Percentiles rank a stretch among this genome's conserved stretches.
These are phyloP conservation scores for Fusarium brachygibbosum DNA, from an alignment of 2,329 filamentous ascomycete species.

Conservation along the genomic window DNA sequence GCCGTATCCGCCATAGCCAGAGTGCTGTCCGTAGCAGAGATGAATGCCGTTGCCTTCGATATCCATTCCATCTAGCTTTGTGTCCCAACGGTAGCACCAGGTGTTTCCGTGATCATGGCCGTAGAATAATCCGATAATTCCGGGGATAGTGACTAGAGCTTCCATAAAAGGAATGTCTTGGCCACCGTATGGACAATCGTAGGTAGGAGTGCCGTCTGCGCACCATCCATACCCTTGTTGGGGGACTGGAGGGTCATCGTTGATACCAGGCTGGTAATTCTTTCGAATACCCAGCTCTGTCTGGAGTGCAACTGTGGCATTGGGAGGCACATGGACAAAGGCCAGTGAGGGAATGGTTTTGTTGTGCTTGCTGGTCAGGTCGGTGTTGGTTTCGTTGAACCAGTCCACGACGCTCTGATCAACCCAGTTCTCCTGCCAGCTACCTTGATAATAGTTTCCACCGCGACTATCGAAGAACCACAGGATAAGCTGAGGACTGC, in stretches of 20 bases:
- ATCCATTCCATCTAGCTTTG: conserved; percentile 52
- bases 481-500: conserved; percentile 63
- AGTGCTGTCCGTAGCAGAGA: conserved; percentile 73
- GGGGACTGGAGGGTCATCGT: conserved; percentile 59
- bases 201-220: conserved; percentile 53
- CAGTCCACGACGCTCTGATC: conserved; percentile 60
- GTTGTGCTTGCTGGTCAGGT: conserved; percentile 47
- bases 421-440: conserved; percentile 59
- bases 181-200: conserved; percentile 59
- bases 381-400: conserved; percentile 55
- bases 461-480: conserved; percentile 81
- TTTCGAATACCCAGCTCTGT: conserved; percentile 53
- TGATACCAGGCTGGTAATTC: conserved; percentile 59
- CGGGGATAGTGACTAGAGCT: conserved; percentile 66
- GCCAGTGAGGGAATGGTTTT: conserved; percentile 60
- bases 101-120: conserved; percentile 76
- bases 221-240: conserved; percentile 62
- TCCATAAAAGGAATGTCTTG: conserved; percentile 74
- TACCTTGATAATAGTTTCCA: conserved; percentile 63
- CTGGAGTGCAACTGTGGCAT: conserved; percentile 59
- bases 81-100: conserved; percentile 68
- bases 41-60: conserved; percentile 60
- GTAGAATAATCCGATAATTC: conserved; percentile 70
- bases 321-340: conserved; percentile 64
- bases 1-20: conserved; percentile 79